Evolutionary conservation across 2,329 filamentous ascomycete species (phyloP).

Genomic region (Hymenotorrendiella dingleyae): DNA sequence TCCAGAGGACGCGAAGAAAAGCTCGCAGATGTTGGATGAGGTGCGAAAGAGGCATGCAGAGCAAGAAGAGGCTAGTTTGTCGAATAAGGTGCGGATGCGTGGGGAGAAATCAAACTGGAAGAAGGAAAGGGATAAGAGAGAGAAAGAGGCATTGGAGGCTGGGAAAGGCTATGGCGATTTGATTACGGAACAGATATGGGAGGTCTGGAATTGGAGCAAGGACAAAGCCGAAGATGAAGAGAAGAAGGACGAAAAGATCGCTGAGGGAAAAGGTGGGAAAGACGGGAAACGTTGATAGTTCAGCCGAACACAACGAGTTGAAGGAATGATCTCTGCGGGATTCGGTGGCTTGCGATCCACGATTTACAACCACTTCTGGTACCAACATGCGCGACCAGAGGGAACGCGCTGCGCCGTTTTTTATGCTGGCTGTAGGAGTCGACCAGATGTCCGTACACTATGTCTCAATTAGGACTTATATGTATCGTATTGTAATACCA

Average conservation of each 20-base stretch:
- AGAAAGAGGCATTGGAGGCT: slow-evolving; percentile 23
- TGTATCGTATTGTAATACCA: too few species aligned
- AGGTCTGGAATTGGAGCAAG: slow-evolving; percentile 39
- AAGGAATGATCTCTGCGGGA: too few species aligned
- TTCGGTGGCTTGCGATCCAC: too few species aligned
- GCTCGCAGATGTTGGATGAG: background rate
- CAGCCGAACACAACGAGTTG: too few species aligned
- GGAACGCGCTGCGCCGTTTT: too few species aligned
- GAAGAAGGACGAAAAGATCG: slow-evolving; percentile 16
- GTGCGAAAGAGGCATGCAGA: slow-evolving; percentile 9
- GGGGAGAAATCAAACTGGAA: slow-evolving; percentile 37
- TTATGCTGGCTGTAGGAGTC: too few species aligned
- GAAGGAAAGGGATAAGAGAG: slow-evolving; percentile 24
- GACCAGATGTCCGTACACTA: too few species aligned
- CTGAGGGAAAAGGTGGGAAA: slow-evolving; percentile 3
- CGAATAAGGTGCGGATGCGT: slow-evolving; percentile 48
- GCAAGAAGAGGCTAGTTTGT: slow-evolving; percentile 19
- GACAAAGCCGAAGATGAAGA: slow-evolving; percentile 26
- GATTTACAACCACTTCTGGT: too few species aligned
- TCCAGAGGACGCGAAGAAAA: background rate
- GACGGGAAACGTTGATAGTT: background rate
- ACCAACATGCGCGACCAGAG: too few species aligned
- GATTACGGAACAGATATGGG: slow-evolving; percentile 39
- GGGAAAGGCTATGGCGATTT: slow-evolving; percentile 33
- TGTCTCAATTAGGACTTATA: too few species aligned